A percentile compares a stretch with the other conserved stretches of the same genome.
Evolutionary conservation across 805 yeast genomes (phyloP).

Genomic region (Hanseniaspora singularis): DNA sequence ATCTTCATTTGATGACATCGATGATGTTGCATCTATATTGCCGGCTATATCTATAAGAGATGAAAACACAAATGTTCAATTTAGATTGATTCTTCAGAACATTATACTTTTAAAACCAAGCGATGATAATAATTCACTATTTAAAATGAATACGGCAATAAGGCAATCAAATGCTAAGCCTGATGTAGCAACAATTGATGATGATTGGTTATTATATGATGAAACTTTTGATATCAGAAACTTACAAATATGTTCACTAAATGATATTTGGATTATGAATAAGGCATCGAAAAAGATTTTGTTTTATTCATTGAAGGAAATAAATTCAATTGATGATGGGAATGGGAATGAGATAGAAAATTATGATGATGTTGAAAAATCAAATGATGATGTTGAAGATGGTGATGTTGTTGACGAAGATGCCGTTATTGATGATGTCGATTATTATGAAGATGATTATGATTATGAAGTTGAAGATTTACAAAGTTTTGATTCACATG

Average conservation of each 20-base stretch:
- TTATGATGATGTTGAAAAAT: not conserved
- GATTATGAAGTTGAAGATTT: slow-evolving; percentile 11
- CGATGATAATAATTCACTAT: slow-evolving; percentile 13
- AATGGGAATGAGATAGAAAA: not conserved
- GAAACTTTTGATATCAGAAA: slow-evolving; percentile 30
- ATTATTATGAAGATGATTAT: not conserved
- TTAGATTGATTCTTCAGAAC: slow-evolving; percentile 27
- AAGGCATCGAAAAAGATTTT: slow-evolving; percentile 26
- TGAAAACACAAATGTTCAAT: slow-evolving; percentile 22
- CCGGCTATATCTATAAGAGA: slow-evolving; percentile 27
- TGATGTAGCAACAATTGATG: slow-evolving; percentile 26
- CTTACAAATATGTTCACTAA: slow-evolving; percentile 27
- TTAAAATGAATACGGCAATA: slow-evolving; percentile 23
- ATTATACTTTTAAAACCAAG: slow-evolving; percentile 24
- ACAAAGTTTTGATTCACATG: slow-evolving; percentile 3
- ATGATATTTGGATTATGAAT: slow-evolving; percentile 27
- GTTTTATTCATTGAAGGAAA: slow-evolving; percentile 24
- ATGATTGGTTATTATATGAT: slow-evolving; percentile 35
- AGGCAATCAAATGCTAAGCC: slow-evolving; percentile 26
- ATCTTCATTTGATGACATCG: slow-evolving; percentile 14
- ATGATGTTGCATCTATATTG: slow-evolving; percentile 21
- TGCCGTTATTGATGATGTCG: not conserved
- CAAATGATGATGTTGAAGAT: not conserved
- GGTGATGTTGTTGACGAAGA: not conserved
- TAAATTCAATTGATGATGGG: not conserved